Percentiles rank a stretch among this genome's conserved stretches.
phyloP scores from a whole-genome alignment of 75 land plant genomes.

The Pinus tabuliformis region DNA sequence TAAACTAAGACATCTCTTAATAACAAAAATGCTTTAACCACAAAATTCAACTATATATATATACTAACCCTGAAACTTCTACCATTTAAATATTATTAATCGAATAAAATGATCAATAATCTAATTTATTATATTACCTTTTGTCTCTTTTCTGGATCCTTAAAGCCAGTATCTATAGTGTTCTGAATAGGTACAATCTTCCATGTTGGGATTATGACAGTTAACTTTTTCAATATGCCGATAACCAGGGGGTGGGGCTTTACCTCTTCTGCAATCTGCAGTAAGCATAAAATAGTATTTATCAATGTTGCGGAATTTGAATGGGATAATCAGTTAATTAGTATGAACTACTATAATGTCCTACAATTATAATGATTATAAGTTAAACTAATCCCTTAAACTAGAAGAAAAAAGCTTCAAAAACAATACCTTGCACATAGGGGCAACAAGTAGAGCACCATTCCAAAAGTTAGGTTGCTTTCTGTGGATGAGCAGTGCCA shows the following conservation, averaged over 20 bases:
- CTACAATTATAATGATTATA: neutral
- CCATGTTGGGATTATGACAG: constrained; percentile 54
- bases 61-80: no score
- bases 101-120: neutral
- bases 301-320: constrained; percentile 1
- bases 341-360: no score
- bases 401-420: neutral
- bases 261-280: constrained; percentile 67
- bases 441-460: constrained; percentile 26
- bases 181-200: constrained; percentile 56
- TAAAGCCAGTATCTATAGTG: constrained; percentile 25
- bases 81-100: no score
- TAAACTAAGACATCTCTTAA: no score
- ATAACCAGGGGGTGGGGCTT: constrained; percentile 57
- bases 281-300: neutral
- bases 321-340: no score
- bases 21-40: no score
- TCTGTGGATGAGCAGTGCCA: constrained; percentile 19
- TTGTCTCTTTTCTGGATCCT: constrained; percentile 29
- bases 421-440: constrained; percentile 30
- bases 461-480: constrained; percentile 10
- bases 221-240: constrained; percentile 21
- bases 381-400: neutral
- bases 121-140: constrained; percentile 24
- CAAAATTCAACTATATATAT: no score